Percentiles rank a stretch among this genome's conserved stretches.
These are phyloP conservation scores for Nitzschia sp. DNA, from an alignment of 108 stramenopile genomes.

Conservation along the genomic window DNA sequence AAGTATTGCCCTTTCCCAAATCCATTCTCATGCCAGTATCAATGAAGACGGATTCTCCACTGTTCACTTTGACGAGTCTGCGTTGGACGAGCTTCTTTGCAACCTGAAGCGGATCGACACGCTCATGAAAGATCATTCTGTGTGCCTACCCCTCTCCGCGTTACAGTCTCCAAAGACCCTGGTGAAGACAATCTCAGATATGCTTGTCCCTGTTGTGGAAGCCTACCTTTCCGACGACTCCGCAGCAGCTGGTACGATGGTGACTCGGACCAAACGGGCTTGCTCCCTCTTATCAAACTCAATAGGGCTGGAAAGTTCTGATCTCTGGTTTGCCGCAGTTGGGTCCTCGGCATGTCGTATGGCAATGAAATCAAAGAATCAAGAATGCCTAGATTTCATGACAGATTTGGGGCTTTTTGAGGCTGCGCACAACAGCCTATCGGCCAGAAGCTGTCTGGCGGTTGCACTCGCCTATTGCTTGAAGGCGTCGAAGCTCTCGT, in stretches of 20 bases:
- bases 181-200: slow-evolving; percentile 12
- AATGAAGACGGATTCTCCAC: slow-evolving; percentile 24
- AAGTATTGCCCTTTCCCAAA: slow-evolving; percentile 22
- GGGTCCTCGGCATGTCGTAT: slow-evolving; percentile 21
- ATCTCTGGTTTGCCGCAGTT: slow-evolving; percentile 29
- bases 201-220: slow-evolving; percentile 10
- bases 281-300: slow-evolving; percentile 21
- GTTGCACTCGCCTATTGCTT: slow-evolving; percentile 30
- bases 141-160: slow-evolving; percentile 29
- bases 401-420: slow-evolving; percentile 32
- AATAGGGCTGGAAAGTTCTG: neutral
- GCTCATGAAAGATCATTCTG: slow-evolving; percentile 23
- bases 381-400: slow-evolving; percentile 24
- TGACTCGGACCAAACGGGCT: slow-evolving; percentile 19
- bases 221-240: slow-evolving; percentile 8
- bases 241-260: neutral
- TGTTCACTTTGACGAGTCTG: slow-evolving; percentile 24
- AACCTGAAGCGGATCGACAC: slow-evolving; percentile 26
- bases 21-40: slow-evolving; percentile 7
- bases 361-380: slow-evolving; percentile 16
- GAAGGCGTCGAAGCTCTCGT: slow-evolving; percentile 16
- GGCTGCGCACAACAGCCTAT: slow-evolving; percentile 6
- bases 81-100: slow-evolving; percentile 16
- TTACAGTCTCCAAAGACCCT: slow-evolving; percentile 24
- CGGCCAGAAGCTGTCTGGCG: slow-evolving; percentile 36